Percentiles rank a stretch among this genome's conserved stretches.
Conservation (phyloP, 2,329 filamentous ascomycete species). For the Dendryphion nanum region DNA sequence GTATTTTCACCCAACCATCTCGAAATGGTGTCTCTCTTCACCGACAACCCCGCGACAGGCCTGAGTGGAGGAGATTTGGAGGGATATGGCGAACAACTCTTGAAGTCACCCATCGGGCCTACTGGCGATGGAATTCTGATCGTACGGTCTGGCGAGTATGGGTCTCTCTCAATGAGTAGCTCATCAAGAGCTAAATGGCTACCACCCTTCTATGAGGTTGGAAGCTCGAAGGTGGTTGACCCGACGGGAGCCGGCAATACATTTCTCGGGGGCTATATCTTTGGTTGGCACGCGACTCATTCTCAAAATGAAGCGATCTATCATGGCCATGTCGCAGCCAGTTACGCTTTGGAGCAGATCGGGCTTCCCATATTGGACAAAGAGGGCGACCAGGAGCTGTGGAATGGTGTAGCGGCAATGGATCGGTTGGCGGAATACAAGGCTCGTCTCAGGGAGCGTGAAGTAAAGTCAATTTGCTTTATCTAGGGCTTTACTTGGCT, state of each 20-base stretch:
- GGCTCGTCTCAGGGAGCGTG: too few species aligned
- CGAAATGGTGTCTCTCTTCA: slow-evolving; percentile 15
- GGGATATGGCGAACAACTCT: slow-evolving; percentile 1
- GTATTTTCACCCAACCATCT: slow-evolving; percentile 26
- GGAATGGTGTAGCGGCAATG: slow-evolving; percentile 10
- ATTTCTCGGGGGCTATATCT: slow-evolving; percentile 20
- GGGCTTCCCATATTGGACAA: slow-evolving; percentile 11
- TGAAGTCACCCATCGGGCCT: slow-evolving; percentile 2
- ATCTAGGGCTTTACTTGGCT: too few species aligned
- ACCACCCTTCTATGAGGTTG: slow-evolving; percentile 11
- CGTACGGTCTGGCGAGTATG: slow-evolving; percentile 13
- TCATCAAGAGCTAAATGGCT: slow-evolving; percentile 7
- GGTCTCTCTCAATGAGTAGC: slow-evolving; percentile 6
- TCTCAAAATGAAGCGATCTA: slow-evolving; percentile 7
- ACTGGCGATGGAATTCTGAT: slow-evolving; percentile 6
- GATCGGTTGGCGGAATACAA: slow-evolving; percentile 12
- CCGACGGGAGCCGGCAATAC: slow-evolving; percentile 24
- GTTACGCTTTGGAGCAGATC: slow-evolving; percentile 22
- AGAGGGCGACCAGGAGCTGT: slow-evolving; percentile 5
- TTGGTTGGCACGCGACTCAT: slow-evolving; percentile 10
- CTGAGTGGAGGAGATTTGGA: slow-evolving; percentile 6
- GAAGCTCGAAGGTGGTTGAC: slow-evolving; percentile 12
- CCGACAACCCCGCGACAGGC: neutral
- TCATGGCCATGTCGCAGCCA: slow-evolving; percentile 18
- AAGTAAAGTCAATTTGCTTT: too few species aligned